phyloP scores from a whole-genome alignment of 176 grass and related monocot genomes.

The Zea mays region Zm-B73-REFERENCE-NAM-5.0 NC_050100.1:70881001-70881500 shows the following conservation, averaged over 20 bases:
- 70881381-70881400: constrained; percentile 47
- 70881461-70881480: constrained; percentile 48
- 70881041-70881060: constrained; percentile 18
- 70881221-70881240: constrained; percentile 42
- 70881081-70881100: background rate
- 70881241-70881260: constrained; percentile 37
- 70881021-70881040: constrained; percentile 26
- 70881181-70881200: constrained; percentile 96
- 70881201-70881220: constrained; percentile 41
- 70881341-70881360: constrained; percentile 50
- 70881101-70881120: constrained; percentile 26
- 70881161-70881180: constrained; percentile 97
- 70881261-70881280: constrained; percentile 28
- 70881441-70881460: constrained; percentile 64
- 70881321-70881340: constrained; percentile 52
- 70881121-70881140: constrained; percentile 51
- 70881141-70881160: constrained; percentile 97
- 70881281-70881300: constrained; percentile 58
- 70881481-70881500: constrained; percentile 57
- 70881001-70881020: constrained; percentile 51
- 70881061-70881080: constrained; percentile 28
- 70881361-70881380: constrained; percentile 54
- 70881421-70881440: constrained; percentile 50
- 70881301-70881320: constrained; percentile 64
- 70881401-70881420: constrained; percentile 48